Base-by-base conservation (phyloP, 768 basidiomycete species). In the Phaffia australis region DNA sequence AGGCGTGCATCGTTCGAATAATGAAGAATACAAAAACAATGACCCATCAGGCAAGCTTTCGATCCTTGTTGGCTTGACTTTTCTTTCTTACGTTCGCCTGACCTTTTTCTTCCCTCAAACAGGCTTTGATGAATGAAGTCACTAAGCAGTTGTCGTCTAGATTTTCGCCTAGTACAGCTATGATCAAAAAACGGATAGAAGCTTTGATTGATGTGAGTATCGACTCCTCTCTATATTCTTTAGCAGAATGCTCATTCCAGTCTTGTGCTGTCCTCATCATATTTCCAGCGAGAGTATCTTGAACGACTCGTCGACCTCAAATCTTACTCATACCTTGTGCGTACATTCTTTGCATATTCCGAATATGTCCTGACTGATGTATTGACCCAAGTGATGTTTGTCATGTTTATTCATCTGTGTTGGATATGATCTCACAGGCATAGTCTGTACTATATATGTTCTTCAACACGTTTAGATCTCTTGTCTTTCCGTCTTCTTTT, bases 1-100 rank as follows among this genome's bases (percentile, higher is more conserved):
- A 99, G 93, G 95, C 95, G 1, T 97, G 90, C 73, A 87, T 98
- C 69, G 95, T 99, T 29, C 85, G 95, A 42, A 85, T 97, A 32
- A 98, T 99, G 94, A 98, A 98, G 78, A 86, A 90, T 74, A 80
- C 92, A 64, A 97, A 97, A 74, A 82, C 83, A 63, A n/a, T 23
- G 35, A 5, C 56, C 18, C 27, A 19, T 32, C 56, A 29, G 56
- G 19, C 27, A 57, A 19, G 19, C 27, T 19, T 3, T 29, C n/a
- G 16, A 57, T 32, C 19, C 23, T 25, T 57, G 56, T 57, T 27
- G 27, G 56, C 56, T 57, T 57, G 27, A 18, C 7, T 8, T 25
- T 57, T 29, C 19, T 57, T 32, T 29, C 6, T 29, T 32, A 57
- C 27, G 11, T 57, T 25, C 6, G 15, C 27, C 56, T 57, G 18